Percentiles rank a stretch among this genome's conserved stretches.
phyloP scores from a whole-genome alignment of 257 asterid genomes.

The Nicotiana obtusifolia region DNA sequence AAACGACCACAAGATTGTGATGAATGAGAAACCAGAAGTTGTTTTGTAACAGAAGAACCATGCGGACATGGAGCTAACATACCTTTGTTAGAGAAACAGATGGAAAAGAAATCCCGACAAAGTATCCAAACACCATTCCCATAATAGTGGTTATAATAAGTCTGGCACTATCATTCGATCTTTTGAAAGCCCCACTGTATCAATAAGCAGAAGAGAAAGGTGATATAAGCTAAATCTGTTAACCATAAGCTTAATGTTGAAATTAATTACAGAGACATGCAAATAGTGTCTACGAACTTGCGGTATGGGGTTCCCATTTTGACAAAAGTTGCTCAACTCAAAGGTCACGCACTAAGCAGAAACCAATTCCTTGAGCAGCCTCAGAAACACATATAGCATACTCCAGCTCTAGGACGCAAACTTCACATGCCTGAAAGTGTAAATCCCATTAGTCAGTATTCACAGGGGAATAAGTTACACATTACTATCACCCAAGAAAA shows the following conservation, averaged over 20 bases:
- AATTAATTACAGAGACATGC: background rate
- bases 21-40: background rate
- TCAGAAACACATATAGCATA: constrained; percentile 26
- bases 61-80: constrained; percentile 13
- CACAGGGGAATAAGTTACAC: background rate
- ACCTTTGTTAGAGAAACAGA: constrained; percentile 78
- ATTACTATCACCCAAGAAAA: background rate
- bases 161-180: constrained; percentile 63
- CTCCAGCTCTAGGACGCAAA: constrained; percentile 25
- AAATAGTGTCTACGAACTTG: constrained; percentile 37
- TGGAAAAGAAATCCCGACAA: constrained; percentile 91
- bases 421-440: constrained; percentile 15
- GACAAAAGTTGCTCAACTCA: constrained; percentile 47
- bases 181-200: constrained; percentile 76
- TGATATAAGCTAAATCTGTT: background rate
- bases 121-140: constrained; percentile 93
- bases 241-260: background rate
- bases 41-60: background rate
- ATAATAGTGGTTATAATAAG: constrained; percentile 70
- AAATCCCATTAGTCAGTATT: constrained; percentile 20
- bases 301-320: constrained; percentile 84
- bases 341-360: constrained; percentile 46
- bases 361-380: constrained; percentile 49
- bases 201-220: constrained; percentile 11
- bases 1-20: constrained; percentile 12